Evolutionary conservation across 2,329 filamentous ascomycete genomes (phyloP), one percentile per base, ranked within the genome.

Genomic region (Zasmidium citrigriseum): DNA sequence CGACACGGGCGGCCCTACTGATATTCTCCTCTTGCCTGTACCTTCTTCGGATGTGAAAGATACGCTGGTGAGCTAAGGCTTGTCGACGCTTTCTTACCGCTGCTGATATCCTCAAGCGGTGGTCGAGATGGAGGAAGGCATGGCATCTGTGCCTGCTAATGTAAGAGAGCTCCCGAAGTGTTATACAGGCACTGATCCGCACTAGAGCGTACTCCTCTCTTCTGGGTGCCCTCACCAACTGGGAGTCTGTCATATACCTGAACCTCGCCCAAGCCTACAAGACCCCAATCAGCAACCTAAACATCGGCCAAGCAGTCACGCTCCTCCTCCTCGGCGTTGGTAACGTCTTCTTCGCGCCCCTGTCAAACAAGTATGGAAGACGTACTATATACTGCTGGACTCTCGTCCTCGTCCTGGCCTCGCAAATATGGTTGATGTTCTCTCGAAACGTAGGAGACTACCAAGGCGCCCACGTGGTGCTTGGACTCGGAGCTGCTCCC

Each of bases 191-290:
- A 12, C 23, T 12, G 23, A 14, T 22, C 16, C 14, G 4, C 45
- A 12, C 22, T 20, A 47, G 45, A 22, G 20, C 20, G 3, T 64
- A 65, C 51, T 58, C 52, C 46, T 52, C 61, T 18, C 25, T 61
- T 4, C 55, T 65, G 14, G 63, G 63, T 21, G 61, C 63, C 29
- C 46, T 65, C 44, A 65, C 63, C 29, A 64, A 65, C 20, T 58
- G 57, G 24, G 57, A 57, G 18, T 58, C 63, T 4, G 54, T 56
- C n/a, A 60, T 65, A 21, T 64, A 64, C 24, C 49, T 65, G 25
- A 45, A 60, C 12, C 51, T 62, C 14, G n/a, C 55, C 4, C 38
- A 55, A 23, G 46, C 41, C 1, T 65, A 63, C 29, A 20, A 48
- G 3, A 60, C 59, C 5, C 52, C 25, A 2, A 58, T 60, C 20